Base-by-base conservation (phyloP, 2,329 filamentous ascomycete species). In the Aspergillus ibericus region DNA sequence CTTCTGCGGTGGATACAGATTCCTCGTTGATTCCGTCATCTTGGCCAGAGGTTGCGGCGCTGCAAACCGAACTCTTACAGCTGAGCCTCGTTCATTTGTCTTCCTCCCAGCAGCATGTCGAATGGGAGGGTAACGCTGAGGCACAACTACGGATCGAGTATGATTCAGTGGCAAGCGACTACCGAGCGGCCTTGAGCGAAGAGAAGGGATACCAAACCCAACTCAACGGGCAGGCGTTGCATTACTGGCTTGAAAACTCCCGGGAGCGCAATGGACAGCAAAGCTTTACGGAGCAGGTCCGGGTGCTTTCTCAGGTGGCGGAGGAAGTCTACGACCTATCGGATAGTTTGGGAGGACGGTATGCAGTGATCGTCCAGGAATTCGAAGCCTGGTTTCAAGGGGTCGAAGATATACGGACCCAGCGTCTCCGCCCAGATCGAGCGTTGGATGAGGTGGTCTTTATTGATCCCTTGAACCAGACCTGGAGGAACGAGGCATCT, bases 31-130 rank as follows among this genome's bases (percentile, higher is more conserved):
- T 71, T 16, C 65, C 70, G 16, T 64, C 71, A 6, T 66, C 70
- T 8, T 70, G 69, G 63, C 70, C 73, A 18, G 74, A 78, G 29
- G 66, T 75, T 53, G 63, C 70, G 13, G 69, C 71, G 12, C 52
- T 79, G 32, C 74, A 77, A 56, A 77, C 74, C 0, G 78, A 81
- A 58, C 66, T 80, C 12, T 66, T 81, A 22, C 78, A 81, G 55
- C 61, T 80, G 15, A 73, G 70, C 53, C 68, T 79, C 5, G 66
- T 79, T 6, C 72, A 78, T 61, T 68, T 70, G 7, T 67, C 68
- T 5, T 68, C 64, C 7, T 53, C 72, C 18, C 69, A 69, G 40
- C 63, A 64, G 18, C 65, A 72, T 16, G 56, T 63, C 3, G 67
- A 73, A 44, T 75, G 72, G 75, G 68, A 72, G 56, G 44, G 56